These are phyloP conservation scores for Hemisphaericaspora subhashii DNA, from an alignment of 1,139 yeast genomes.

Conservation along the genomic window DNA sequence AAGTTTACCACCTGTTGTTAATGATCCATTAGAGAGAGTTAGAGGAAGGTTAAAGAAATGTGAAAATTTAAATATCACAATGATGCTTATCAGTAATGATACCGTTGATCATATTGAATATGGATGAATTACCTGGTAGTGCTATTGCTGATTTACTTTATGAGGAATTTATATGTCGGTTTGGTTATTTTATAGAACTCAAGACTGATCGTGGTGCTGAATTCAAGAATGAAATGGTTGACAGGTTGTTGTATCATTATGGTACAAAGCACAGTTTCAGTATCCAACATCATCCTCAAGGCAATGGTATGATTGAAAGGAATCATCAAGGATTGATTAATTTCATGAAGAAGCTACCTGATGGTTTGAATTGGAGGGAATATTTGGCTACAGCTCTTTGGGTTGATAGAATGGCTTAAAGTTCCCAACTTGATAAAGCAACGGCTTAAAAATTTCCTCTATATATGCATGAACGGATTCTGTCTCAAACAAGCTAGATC, in stretches of 20 bases:
- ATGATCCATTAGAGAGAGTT: too few relatives aligned
- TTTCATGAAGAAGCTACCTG: not conserved
- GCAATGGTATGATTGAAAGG: not conserved
- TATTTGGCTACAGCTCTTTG: not conserved
- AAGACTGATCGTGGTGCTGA: not conserved
- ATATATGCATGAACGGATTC: too few relatives aligned
- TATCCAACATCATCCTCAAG: conserved; percentile 1
- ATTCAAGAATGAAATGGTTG: not conserved
- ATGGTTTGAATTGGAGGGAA: not conserved
- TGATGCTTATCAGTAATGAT: too few relatives aligned
- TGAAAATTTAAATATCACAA: too few relatives aligned
- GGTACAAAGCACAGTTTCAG: too few relatives aligned
- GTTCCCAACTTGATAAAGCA: too few relatives aligned
- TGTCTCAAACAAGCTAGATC: too few relatives aligned
- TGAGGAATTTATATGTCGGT: not conserved
- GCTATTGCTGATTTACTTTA: not conserved
- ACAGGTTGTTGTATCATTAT: too few relatives aligned
- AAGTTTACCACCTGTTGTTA: too few relatives aligned
- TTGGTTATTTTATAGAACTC: not conserved
- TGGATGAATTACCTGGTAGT: not conserved
- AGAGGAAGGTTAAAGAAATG: too few relatives aligned
- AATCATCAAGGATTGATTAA: not conserved
- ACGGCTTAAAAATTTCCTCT: too few relatives aligned
- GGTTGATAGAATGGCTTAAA: not conserved
- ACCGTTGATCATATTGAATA: too few relatives aligned